Conservation (phyloP, 106 monocot species). For the Dioscorea alata region DNA sequence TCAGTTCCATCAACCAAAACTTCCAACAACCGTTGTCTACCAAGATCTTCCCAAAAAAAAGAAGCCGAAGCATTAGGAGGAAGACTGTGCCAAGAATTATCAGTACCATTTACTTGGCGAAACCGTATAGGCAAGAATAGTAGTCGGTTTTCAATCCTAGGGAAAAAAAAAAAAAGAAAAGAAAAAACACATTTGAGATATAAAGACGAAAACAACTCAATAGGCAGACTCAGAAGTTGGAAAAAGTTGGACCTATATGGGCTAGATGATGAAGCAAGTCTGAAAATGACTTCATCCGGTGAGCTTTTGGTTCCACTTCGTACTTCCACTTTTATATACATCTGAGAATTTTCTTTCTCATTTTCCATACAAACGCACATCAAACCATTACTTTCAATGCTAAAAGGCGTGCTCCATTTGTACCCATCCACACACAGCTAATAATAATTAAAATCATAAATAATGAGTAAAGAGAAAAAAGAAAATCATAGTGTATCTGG, state of each 20-base stretch:
- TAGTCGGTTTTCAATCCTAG: conserved; percentile 92
- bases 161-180: conserved; percentile 3
- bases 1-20: conserved; percentile 75
- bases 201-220: background rate
- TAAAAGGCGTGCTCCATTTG: conserved; percentile 90
- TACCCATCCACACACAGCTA: conserved; percentile 80
- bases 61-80: conserved; percentile 80
- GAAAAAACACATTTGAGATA: background rate
- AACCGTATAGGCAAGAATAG: conserved; percentile 64
- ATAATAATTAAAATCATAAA: conserved; percentile 10
- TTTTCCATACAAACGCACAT: conserved; percentile 52
- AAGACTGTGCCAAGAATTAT: conserved; percentile 67
- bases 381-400: conserved; percentile 68
- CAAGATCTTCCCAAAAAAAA: conserved; percentile 95
- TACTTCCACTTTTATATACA: conserved; percentile 66
- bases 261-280: conserved; percentile 49
- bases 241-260: conserved; percentile 66
- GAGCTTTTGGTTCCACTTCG: conserved; percentile 69
- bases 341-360: conserved; percentile 34
- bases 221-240: background rate
- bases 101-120: conserved; percentile 71
- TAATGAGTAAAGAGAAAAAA: background rate
- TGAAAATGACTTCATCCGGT: conserved; percentile 72
- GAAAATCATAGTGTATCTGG: background rate
- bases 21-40: conserved; percentile 61